Conservation (phyloP, 116 monocot species). For the Posidonia oceanica region DNA sequence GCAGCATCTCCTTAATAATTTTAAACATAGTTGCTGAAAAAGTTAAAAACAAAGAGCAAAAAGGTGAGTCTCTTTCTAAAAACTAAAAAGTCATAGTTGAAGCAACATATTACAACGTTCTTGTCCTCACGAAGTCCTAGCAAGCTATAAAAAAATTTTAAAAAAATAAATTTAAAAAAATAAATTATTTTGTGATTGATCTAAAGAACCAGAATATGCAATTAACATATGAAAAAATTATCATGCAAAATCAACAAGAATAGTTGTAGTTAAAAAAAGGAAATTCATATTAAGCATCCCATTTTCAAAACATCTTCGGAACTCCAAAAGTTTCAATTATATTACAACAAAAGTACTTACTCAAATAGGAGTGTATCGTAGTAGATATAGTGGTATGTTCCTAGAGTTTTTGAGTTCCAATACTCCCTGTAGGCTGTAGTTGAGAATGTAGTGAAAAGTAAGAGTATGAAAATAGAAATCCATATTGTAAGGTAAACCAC, state of each 20-base stretch:
- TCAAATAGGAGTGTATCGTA: slow-evolving; percentile 85
- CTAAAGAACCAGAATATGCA: slow-evolving; percentile 20
- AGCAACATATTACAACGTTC: background rate
- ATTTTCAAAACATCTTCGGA: too few relatives aligned
- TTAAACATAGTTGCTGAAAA: slow-evolving; percentile 91
- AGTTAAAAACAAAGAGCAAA: background rate
- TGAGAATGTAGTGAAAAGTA: background rate
- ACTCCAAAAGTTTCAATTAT: background rate
- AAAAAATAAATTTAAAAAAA: too few relatives aligned
- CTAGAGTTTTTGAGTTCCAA: slow-evolving; percentile 80
- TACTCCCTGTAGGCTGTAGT: slow-evolving; percentile 67
- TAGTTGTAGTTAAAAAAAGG: too few relatives aligned
- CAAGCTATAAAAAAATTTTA: too few relatives aligned
- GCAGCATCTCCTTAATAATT: slow-evolving; percentile 97
- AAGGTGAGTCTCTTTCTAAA: background rate
- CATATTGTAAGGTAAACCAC: too few relatives aligned
- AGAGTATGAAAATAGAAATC: too few relatives aligned
- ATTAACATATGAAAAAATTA: background rate
- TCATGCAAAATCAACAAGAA: too few relatives aligned
- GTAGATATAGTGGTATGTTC: slow-evolving; percentile 77
- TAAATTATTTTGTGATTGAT: slow-evolving; percentile 66
- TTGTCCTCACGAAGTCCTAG: too few relatives aligned
- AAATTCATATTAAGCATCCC: too few relatives aligned
- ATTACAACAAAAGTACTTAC: slow-evolving; percentile 30
- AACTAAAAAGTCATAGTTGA: background rate